phyloP scores from a whole-genome alignment of 805 yeast species.

The Pichia membranifaciens region DNA sequence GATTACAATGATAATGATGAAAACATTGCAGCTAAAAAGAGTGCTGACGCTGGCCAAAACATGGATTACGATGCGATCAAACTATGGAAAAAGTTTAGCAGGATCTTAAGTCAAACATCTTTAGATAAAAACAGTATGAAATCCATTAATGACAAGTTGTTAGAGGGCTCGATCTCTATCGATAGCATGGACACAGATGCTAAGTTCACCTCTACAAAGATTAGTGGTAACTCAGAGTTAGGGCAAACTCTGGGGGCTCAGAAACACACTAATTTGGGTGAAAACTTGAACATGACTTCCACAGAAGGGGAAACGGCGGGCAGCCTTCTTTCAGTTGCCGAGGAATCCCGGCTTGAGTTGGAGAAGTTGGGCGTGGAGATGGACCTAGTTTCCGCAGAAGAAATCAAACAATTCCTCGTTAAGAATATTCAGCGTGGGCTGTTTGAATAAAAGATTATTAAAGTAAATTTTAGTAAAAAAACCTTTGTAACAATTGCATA shows the following conservation, averaged over 20 bases:
- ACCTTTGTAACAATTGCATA: no score
- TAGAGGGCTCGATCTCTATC: background rate
- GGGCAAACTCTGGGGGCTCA: no score
- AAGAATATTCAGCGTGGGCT: background rate
- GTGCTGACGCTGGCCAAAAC: background rate
- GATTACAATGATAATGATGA: background rate
- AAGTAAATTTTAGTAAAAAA: no score
- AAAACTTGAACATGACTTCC: no score
- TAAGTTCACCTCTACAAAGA: no score
- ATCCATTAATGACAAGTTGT: background rate
- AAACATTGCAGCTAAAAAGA: background rate
- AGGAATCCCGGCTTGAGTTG: background rate
- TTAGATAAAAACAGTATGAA: background rate
- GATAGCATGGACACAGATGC: background rate
- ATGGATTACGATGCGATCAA: conserved; percentile 1
- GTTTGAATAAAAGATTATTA: background rate
- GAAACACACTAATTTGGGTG: no score
- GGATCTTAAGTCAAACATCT: background rate
- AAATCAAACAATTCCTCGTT: background rate
- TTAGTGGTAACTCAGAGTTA: no score
- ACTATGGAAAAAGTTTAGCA: conserved; percentile 1
- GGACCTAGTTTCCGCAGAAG: background rate
- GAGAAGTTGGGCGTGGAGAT: background rate
- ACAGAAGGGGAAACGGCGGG: no score
- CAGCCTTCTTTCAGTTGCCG: no score